These are phyloP conservation scores for Chlorella vulgaris DNA, from an alignment of 139 green algal species.

Conservation along the genomic window DNA sequence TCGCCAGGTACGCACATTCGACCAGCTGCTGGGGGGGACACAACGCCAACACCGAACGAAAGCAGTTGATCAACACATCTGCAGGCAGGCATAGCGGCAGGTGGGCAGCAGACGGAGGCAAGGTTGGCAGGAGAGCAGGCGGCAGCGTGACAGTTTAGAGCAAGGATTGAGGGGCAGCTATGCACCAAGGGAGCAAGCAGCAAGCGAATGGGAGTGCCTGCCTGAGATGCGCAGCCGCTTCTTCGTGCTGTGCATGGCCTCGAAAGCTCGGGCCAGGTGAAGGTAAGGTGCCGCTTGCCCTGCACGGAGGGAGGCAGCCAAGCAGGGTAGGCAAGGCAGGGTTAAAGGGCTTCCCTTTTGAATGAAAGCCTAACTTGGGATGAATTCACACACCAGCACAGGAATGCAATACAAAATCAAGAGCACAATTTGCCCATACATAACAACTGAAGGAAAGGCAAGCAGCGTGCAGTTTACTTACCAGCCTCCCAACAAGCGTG, in stretches of 20 bases:
- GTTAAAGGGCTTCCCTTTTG: too few relatives aligned
- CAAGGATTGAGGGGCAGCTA: neutral
- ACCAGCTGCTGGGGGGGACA: slow-evolving; percentile 65
- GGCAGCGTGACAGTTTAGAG: slow-evolving; percentile 37
- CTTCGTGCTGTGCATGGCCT: slow-evolving; percentile 70
- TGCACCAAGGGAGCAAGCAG: neutral
- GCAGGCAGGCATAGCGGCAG: neutral
- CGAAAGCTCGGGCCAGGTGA: slow-evolving; percentile 74
- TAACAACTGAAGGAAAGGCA: too few relatives aligned
- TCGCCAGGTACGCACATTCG: slow-evolving; percentile 71
- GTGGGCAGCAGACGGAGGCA: slow-evolving; percentile 17
- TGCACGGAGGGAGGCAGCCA: slow-evolving; percentile 44
- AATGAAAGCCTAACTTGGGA: too few relatives aligned
- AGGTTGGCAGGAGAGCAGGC: slow-evolving; percentile 46
- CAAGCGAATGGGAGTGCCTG: neutral
- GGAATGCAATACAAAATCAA: neutral
- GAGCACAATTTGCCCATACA: neutral
- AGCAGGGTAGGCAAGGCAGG: neutral
- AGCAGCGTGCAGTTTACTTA: too few relatives aligned
- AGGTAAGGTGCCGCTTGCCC: slow-evolving; percentile 74
- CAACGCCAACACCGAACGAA: slow-evolving; percentile 57
- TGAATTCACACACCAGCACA: too few relatives aligned
- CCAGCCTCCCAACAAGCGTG: slow-evolving; percentile 65
- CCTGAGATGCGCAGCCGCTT: slow-evolving; percentile 73
- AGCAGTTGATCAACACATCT: slow-evolving; percentile 58